Evolutionary conservation across 768 basidiomycete species (phyloP).

Genomic region (Glaciozyma martinii): DNA sequence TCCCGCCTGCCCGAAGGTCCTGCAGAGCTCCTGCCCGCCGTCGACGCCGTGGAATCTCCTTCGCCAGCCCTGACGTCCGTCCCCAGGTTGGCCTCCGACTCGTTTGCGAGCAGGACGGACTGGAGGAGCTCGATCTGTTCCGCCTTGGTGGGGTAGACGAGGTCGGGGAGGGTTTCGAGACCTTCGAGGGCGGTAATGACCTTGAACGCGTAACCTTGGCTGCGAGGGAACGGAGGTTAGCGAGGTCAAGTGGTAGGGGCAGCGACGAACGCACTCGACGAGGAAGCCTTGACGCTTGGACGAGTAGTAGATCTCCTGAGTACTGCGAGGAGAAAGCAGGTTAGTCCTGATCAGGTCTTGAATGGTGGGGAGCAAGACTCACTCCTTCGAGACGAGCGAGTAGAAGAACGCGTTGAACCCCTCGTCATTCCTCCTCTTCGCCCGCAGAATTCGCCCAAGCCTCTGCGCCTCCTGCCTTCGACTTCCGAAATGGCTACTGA

Average conservation of each 20-base stretch:
- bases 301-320: conserved; percentile 98
- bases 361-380: neutral
- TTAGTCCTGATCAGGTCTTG: neutral
- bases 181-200: conserved; percentile 97
- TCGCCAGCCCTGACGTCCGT: conserved; percentile 65
- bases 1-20: conserved; percentile 12
- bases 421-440: conserved; percentile 95
- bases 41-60: conserved; percentile 43
- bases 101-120: conserved; percentile 80
- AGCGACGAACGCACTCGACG: conserved; percentile 53
- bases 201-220: conserved; percentile 86
- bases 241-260: neutral
- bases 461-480: conserved; percentile 96
- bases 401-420: conserved; percentile 99
- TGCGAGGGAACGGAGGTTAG: neutral
- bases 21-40: conserved; percentile 39
- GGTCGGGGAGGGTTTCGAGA: conserved; percentile 68
- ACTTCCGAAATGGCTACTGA: conserved; percentile 97
- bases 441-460: conserved; percentile 87
- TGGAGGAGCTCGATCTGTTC: conserved; percentile 96
- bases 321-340: conserved; percentile 44
- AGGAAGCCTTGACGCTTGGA: conserved; percentile 98
- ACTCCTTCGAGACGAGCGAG: conserved; percentile 86
- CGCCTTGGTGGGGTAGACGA: conserved; percentile 82
- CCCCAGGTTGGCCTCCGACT: conserved; percentile 79